Conservation (phyloP, 495 filamentous ascomycete genomes). For the Coniosporium apollinis region DNA sequence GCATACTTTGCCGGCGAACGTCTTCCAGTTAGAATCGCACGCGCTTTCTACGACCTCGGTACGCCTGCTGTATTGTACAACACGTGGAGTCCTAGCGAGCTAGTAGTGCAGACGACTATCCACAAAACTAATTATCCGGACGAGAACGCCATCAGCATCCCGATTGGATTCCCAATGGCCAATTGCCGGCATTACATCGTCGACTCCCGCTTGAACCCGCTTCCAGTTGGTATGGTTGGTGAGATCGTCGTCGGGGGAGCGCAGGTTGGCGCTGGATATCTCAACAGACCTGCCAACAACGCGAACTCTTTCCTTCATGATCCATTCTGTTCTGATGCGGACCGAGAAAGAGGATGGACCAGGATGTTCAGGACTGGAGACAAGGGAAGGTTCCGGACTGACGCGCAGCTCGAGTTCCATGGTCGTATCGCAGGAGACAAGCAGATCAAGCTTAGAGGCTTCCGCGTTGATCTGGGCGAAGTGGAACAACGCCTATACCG, state of each 20-base stretch:
- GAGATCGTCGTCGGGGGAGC: constrained; percentile 30
- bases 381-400: constrained; percentile 1
- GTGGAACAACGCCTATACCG: too few relatives aligned
- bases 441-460: constrained; percentile 7
- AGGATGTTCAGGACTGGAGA: constrained; percentile 8
- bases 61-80: too few relatives aligned
- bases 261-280: constrained; percentile 26
- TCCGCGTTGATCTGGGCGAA: constrained; percentile 7
- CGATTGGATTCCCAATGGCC: too few relatives aligned
- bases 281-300: constrained; percentile 19
- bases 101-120: too few relatives aligned
- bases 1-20: too few relatives aligned
- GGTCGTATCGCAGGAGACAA: constrained; percentile 6
- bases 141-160: too few relatives aligned
- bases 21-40: too few relatives aligned
- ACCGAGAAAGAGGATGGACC: not conserved
- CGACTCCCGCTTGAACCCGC: constrained; percentile 20
- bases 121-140: too few relatives aligned
- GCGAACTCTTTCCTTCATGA: not conserved
- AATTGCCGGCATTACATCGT: constrained; percentile 29
- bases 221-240: constrained; percentile 26
- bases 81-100: too few relatives aligned
- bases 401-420: constrained; percentile 3
- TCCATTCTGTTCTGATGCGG: not conserved
- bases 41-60: too few relatives aligned